Percentiles rank a stretch among this genome's conserved stretches.
These are phyloP conservation scores for Boletus sp. DNA, from an alignment of 768 basidiomycete species.

Conservation along the genomic window DNA sequence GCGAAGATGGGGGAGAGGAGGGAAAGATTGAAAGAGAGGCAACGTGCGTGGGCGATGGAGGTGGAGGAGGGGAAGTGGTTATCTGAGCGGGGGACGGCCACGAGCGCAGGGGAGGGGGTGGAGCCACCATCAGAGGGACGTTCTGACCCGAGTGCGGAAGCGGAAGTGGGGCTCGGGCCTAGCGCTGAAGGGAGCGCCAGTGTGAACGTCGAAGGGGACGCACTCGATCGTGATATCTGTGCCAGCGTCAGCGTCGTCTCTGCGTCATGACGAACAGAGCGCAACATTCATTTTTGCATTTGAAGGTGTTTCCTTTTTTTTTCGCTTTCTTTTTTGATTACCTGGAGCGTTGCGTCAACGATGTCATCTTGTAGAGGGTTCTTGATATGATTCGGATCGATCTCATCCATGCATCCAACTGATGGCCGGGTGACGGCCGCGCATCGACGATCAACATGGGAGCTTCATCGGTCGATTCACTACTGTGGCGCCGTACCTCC, in stretches of 20 bases:
- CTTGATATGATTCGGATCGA: too few relatives aligned
- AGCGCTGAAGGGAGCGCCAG: neutral
- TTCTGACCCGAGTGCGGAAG: neutral
- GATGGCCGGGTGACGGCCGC: too few relatives aligned
- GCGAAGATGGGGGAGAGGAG: neutral
- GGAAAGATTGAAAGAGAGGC: slow-evolving; percentile 7
- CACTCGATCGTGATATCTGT: neutral
- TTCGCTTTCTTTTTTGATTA: neutral
- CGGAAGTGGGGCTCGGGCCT: neutral
- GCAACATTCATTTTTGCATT: neutral
- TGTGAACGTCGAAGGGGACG: neutral
- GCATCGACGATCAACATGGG: too few relatives aligned
- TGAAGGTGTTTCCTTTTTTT: neutral
- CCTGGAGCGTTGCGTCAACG: too few relatives aligned
- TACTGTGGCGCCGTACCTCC: too few relatives aligned
- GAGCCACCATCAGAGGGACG: neutral
- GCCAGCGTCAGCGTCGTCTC: neutral
- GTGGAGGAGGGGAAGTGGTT: slow-evolving; percentile 18
- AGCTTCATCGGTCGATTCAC: too few relatives aligned
- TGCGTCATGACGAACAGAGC: slow-evolving; percentile 11
- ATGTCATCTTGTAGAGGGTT: too few relatives aligned
- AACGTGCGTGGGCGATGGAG: slow-evolving; percentile 14
- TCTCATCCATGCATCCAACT: too few relatives aligned
- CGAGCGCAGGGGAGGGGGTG: neutral
- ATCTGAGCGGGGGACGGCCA: neutral